phyloP scores from a whole-genome alignment of 768 basidiomycete species.

The Trametes maxima region DNA sequence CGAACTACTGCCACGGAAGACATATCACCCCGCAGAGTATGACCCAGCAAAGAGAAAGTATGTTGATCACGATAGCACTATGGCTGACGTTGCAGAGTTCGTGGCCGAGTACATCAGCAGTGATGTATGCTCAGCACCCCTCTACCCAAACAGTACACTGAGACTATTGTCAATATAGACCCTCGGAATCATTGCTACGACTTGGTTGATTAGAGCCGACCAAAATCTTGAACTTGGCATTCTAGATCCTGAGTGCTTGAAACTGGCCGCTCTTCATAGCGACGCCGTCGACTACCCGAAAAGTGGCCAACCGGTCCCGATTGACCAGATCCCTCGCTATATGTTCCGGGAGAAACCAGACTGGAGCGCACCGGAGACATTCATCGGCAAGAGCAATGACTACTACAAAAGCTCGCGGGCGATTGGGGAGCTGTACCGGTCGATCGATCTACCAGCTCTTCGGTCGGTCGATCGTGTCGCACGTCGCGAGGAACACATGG shows the following conservation, averaged over 20 bases:
- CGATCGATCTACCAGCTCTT: constrained; percentile 52
- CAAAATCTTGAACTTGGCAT: constrained; percentile 45
- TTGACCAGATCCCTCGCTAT: constrained; percentile 46
- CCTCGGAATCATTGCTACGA: constrained; percentile 62
- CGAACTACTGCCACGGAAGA: constrained; percentile 31
- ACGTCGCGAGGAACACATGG: constrained; percentile 24
- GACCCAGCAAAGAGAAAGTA: constrained; percentile 47
- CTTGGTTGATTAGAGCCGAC: constrained; percentile 69
- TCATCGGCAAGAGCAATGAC: constrained; percentile 27
- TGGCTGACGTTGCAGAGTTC: constrained; percentile 69
- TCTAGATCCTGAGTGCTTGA: constrained; percentile 52
- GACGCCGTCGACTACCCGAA: constrained; percentile 71
- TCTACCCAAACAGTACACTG: background rate
- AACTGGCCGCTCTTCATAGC: constrained; percentile 59
- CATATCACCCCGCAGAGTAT: constrained; percentile 49
- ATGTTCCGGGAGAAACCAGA: constrained; percentile 49
- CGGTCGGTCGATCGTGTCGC: constrained; percentile 16
- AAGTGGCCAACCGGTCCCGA: constrained; percentile 41
- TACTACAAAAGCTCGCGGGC: constrained; percentile 58
- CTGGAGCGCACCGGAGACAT: constrained; percentile 67
- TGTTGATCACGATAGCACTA: constrained; percentile 52
- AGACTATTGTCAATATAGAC: constrained; percentile 38
- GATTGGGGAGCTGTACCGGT: constrained; percentile 65
- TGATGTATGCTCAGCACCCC: constrained; percentile 44
- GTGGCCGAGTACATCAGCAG: constrained; percentile 69